Base-by-base conservation (phyloP, 495 filamentous ascomycete species). In the Massariosphaeria phaeospora region DNA sequence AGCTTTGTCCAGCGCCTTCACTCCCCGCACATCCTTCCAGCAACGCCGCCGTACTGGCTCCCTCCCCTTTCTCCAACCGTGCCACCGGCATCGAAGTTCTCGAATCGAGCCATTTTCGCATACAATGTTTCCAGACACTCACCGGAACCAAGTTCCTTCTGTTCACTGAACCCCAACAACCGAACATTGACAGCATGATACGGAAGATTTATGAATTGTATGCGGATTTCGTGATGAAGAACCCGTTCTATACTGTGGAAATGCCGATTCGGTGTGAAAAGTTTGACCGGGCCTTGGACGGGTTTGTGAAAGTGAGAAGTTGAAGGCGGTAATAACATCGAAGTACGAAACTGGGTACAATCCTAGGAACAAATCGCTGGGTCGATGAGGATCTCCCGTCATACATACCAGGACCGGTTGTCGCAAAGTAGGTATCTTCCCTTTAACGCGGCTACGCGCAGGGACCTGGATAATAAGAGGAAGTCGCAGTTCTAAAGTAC, bases 171-270 rank as follows among this genome's bases (percentile, higher is more conserved):
- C 91, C 90, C 21, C 78, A 85, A 53, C 91, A 95, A 71, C 80
- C 83, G 48, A 94, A 93, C 68, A 81, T 94, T 23, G 93, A 96
- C 62, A 73, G 77, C 8, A 82, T 91, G 33, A 81, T 93, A 63
- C 76, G 79, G 61, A 85, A 81, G 67, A 81, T 96, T 44, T 97
- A 98, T 71, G 93, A 97, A 70, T 72, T 97, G 44, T 98, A 96
- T 72, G 80, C 87, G 27, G 94, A 98, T 72, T 96, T 86, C 70
- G 93, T 97, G 62, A 96, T 95, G 89, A 97, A 97, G 77, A 98
- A 97, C 71, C 94, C 94, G 9, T 98, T 98, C 66, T 97, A 97
- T 71, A 87, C 91, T 67, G 76, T 91, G 25, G 93, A 98, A 75
- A 98, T 97, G 93, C 93, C 93, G 44, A 81, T 98, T 34, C 76